Percentiles rank a stretch among this genome's conserved stretches.
Conservation (phyloP, 139 green algal genomes). For the Zygnema cylindricum region DNA sequence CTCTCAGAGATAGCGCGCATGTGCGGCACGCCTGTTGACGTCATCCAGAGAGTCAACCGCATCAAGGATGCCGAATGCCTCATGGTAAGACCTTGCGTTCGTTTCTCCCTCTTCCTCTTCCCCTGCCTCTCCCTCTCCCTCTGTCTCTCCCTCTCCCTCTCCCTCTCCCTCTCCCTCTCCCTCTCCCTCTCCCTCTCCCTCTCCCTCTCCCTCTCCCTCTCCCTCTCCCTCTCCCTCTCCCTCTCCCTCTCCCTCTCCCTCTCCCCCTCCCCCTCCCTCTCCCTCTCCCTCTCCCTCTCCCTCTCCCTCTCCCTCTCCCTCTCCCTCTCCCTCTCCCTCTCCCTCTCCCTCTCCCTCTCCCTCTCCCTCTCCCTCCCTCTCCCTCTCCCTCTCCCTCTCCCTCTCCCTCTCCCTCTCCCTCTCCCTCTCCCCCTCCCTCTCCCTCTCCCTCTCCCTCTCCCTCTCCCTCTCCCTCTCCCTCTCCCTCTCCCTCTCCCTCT, state of each 20-base stretch:
- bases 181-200: neutral
- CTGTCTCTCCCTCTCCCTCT: no score
- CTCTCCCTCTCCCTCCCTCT: no score
- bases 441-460: conserved; percentile 3
- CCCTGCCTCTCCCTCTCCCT: no score
- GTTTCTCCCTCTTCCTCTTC: neutral
- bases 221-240: no score
- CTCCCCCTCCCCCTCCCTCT: no score
- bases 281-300: no score
- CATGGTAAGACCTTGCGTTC: conserved; percentile 3
- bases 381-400: no score
- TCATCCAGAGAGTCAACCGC: conserved; percentile 28
- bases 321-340: no score
- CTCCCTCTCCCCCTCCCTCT: conserved; percentile 3
- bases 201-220: no score
- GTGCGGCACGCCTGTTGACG: neutral
- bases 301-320: no score
- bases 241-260: no score
- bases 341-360: no score
- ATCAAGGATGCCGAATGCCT: conserved; percentile 24
- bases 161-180: neutral
- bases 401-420: conserved; percentile 7
- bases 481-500: conserved; percentile 2
- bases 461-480: conserved; percentile 8
- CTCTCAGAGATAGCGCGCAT: conserved; percentile 11